Evolutionary conservation across 768 basidiomycete genomes (phyloP).

Genomic region (Xerocomellus dryophilus): DNA sequence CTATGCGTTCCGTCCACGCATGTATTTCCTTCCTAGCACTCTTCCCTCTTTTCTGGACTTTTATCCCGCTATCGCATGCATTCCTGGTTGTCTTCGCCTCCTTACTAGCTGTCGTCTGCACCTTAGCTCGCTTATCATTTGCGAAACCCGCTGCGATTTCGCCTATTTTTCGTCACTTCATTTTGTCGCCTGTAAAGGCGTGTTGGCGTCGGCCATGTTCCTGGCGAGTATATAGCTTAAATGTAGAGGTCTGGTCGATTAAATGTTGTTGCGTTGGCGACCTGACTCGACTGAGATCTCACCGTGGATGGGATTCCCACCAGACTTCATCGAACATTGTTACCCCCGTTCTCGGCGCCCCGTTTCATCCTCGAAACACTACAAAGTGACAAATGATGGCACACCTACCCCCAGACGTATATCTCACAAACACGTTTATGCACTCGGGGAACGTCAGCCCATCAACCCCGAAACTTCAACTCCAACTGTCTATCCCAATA

Average conservation of each 20-base stretch:
- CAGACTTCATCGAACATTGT: background rate
- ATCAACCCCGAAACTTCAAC: constrained; percentile 33
- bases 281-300: constrained; percentile 5
- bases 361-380: constrained; percentile 14
- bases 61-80: constrained; percentile 20
- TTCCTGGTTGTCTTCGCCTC: constrained; percentile 27
- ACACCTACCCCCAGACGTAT: constrained; percentile 31
- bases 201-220: background rate
- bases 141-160: constrained; percentile 8
- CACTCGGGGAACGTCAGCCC: constrained; percentile 32
- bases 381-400: constrained; percentile 22
- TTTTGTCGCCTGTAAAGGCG: background rate
- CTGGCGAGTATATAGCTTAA: constrained; percentile 8
- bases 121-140: constrained; percentile 9
- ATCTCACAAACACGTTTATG: constrained; percentile 33
- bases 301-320: constrained; percentile 24
- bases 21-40: constrained; percentile 27
- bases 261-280: background rate
- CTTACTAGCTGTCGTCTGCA: constrained; percentile 17
- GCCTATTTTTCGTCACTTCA: constrained; percentile 4
- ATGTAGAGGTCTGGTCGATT: constrained; percentile 9
- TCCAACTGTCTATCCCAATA: constrained; percentile 33
- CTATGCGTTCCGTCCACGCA: constrained; percentile 14
- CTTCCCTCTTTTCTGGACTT: constrained; percentile 3
- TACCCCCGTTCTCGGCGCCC: constrained; percentile 3